A percentile compares a stretch with the other conserved stretches of the same genome.
Conservation (phyloP, 768 basidiomycete genomes). For the Chalciporus sphaerocephalus region DNA sequence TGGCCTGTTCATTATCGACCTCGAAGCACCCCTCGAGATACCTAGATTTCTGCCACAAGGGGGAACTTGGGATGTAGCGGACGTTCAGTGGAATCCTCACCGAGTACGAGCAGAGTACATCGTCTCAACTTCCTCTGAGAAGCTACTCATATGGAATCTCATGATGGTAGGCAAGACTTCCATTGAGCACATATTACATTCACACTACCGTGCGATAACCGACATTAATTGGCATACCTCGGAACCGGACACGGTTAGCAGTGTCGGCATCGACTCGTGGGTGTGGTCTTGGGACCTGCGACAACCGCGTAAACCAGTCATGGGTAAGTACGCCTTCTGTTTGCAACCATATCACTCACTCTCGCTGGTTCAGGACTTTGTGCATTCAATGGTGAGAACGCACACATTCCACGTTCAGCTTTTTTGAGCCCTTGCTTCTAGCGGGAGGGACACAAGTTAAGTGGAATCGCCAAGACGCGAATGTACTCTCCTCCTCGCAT, state of each 20-base stretch:
- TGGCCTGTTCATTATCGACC: conserved; percentile 92
- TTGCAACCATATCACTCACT: neutral
- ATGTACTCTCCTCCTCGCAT: conserved; percentile 88
- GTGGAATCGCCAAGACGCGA: conserved; percentile 86
- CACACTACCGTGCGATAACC: conserved; percentile 93
- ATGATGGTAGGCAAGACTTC: conserved; percentile 65
- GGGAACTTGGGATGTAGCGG: conserved; percentile 93
- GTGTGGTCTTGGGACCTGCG: conserved; percentile 93
- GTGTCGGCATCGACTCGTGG: conserved; percentile 92
- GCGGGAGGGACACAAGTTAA: conserved; percentile 94
- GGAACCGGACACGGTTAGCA: conserved; percentile 81
- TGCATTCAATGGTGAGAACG: conserved; percentile 48
- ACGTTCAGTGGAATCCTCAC: conserved; percentile 92
- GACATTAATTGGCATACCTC: conserved; percentile 97
- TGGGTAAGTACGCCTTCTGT: conserved; percentile 38
- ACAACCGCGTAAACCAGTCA: conserved; percentile 61
- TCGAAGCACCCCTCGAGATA: conserved; percentile 78
- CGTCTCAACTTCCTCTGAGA: conserved; percentile 84
- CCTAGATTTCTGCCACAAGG: conserved; percentile 95
- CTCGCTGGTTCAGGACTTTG: conserved; percentile 41
- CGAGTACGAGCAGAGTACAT: conserved; percentile 71
- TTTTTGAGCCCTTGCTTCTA: conserved; percentile 24
- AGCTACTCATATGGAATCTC: conserved; percentile 97
- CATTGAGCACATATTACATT: conserved; percentile 79
- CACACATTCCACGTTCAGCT: neutral